Base-by-base conservation (phyloP, 331 rosid species). In the Arachis monticola region DNA sequence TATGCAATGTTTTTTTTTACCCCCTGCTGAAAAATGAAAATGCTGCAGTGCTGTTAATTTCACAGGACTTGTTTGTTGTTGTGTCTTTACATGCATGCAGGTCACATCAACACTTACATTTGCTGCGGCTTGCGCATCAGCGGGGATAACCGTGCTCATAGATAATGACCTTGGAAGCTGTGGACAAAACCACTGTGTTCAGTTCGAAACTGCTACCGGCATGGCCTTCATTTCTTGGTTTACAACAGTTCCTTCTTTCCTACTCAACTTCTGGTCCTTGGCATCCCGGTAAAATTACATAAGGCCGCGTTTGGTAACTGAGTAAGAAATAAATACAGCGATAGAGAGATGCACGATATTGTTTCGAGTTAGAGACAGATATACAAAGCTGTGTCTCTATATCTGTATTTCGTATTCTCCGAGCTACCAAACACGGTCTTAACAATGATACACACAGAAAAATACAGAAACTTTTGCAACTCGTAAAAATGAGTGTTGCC, bases 51-150 rank as follows among this genome's bases (percentile, higher is more conserved):
- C 66, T 45, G 65, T 70, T 75, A 83, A 75, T 45, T 4, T 67
- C 48, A 74, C 47, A 77, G 55, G 79, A 73, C 65, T 27, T 38
- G 41, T 38, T 38, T 5, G 4, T 38, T 38, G 41, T 13, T 47
- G 22, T 72, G 61, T 61, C 60, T 62, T 38, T 38, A 2, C 41
- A 3, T 57, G 14, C 55, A 60, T 84, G 86, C 94, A 93, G 96
- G 81, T 91, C 42, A 89, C 90, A 35, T 91, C 94, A 60, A 91
- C 91, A 10, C 97, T 91, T 64, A 88, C 85, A 74, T 93, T 91
- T 71, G 96, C 98, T 1, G 98, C 96, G 64, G 97, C 98, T 6
- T 91, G 98, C 87, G 96, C 98, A 76, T 91, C 94, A 61, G 96
- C 96, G 2, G 98, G 98, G 41, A 91, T 93, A 83, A 91, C 98